A percentile compares a stretch with the other conserved stretches of the same genome.
Conservation (phyloP, 129 eudicot species). For the Escallonia rubra region DNA sequence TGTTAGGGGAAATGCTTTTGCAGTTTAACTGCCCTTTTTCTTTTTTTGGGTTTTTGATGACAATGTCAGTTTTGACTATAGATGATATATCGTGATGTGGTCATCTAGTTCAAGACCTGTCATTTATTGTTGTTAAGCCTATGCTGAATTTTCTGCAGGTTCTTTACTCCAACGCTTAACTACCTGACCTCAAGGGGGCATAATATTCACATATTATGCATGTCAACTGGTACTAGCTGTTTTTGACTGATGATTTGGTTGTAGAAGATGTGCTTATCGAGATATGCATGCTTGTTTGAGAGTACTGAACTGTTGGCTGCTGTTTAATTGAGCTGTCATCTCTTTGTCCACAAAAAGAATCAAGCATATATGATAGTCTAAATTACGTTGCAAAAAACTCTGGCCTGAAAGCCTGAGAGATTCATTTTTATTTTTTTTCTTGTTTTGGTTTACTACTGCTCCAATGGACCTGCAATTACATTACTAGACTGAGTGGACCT, state of each 20-base stretch:
- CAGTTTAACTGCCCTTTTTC: too few relatives aligned
- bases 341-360: neutral
- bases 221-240: constrained; percentile 74
- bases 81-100: neutral
- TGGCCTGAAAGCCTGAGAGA: too few relatives aligned
- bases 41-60: too few relatives aligned
- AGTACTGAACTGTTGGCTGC: neutral
- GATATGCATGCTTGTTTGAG: neutral
- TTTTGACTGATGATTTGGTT: constrained; percentile 4
- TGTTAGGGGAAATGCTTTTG: too few relatives aligned
- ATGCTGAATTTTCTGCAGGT: constrained; percentile 44
- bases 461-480: too few relatives aligned
- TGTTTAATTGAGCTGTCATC: neutral
- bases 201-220: constrained; percentile 66
- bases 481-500: too few relatives aligned
- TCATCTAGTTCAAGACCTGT: neutral
- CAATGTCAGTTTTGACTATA: neutral
- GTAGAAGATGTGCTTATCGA: neutral
- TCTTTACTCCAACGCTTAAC: constrained; percentile 81
- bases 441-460: too few relatives aligned
- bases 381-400: too few relatives aligned
- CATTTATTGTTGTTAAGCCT: neutral
- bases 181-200: constrained; percentile 63
- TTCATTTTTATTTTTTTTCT: too few relatives aligned
- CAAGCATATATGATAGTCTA: too few relatives aligned